phyloP scores from a whole-genome alignment of 192 early-diverging fungal genomes.

The Backusella circina region DNA sequence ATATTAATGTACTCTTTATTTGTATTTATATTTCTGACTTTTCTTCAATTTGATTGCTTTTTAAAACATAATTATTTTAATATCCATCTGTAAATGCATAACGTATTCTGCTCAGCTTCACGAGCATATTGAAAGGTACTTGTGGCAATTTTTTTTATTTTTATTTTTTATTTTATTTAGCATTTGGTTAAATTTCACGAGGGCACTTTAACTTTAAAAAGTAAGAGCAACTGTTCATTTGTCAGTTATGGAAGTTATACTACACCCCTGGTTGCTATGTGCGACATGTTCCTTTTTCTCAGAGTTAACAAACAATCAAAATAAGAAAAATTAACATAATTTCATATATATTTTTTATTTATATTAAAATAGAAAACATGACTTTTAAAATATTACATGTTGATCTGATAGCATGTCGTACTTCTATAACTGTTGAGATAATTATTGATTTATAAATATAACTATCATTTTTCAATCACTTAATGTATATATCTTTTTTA shows the following conservation, averaged over 20 bases:
- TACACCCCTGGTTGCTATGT: background rate
- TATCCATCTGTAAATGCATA: background rate
- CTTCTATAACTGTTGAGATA: background rate
- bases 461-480: background rate
- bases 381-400: background rate
- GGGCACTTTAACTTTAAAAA: background rate
- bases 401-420: background rate
- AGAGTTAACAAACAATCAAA: background rate
- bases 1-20: background rate
- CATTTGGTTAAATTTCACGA: background rate
- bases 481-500: background rate
- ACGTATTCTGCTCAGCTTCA: background rate
- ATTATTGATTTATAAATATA: background rate
- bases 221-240: background rate
- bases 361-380: background rate
- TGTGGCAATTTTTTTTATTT: background rate
- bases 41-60: background rate
- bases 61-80: background rate
- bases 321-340: background rate
- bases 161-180: background rate
- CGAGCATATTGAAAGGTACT: background rate
- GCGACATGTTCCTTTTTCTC: background rate
- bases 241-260: background rate
- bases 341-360: background rate
- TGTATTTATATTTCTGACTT: background rate